phyloP scores from a whole-genome alignment of 129 eudicot genomes.

The Flaveria sonorensis region DNA sequence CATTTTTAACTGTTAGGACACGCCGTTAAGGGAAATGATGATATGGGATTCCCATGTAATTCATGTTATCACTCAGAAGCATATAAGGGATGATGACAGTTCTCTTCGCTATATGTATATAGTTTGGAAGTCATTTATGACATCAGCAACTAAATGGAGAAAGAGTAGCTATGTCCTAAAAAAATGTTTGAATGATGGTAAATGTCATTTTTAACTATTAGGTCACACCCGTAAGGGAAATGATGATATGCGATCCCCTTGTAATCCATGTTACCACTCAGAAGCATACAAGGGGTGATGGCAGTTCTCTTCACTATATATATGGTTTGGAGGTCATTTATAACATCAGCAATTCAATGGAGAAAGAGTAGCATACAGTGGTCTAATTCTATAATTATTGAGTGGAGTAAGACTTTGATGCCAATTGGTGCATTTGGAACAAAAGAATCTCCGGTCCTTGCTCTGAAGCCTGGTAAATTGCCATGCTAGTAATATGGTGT shows the following conservation, averaged over 20 bases:
- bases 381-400: background rate
- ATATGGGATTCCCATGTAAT: conserved; percentile 25
- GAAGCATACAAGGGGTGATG: conserved; percentile 18
- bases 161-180: conserved; percentile 21
- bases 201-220: conserved; percentile 11
- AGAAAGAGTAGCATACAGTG: conserved; percentile 27
- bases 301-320: conserved; percentile 8
- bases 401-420: conserved; percentile 11
- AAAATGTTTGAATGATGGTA: conserved; percentile 27
- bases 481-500: conserved; percentile 1
- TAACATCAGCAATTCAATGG: conserved; percentile 21
- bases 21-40: conserved; percentile 13
- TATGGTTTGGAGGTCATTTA: conserved; percentile 24
- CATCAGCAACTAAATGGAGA: conserved; percentile 5
- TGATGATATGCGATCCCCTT: conserved; percentile 24
- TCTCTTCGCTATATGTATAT: conserved; percentile 4
- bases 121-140: conserved; percentile 22
- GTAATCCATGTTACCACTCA: conserved; percentile 14
- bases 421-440: conserved; percentile 8
- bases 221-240: conserved; percentile 11
- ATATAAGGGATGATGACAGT: conserved; percentile 9
- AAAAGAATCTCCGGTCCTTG: background rate
- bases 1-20: conserved; percentile 12
- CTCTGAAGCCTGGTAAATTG: conserved; percentile 21
- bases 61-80: conserved; percentile 15